A percentile compares a stretch with the other conserved stretches of the same genome.
Conservation (phyloP, 106 monocot genomes). For the Dendrobium chrysotoxum region DNA sequence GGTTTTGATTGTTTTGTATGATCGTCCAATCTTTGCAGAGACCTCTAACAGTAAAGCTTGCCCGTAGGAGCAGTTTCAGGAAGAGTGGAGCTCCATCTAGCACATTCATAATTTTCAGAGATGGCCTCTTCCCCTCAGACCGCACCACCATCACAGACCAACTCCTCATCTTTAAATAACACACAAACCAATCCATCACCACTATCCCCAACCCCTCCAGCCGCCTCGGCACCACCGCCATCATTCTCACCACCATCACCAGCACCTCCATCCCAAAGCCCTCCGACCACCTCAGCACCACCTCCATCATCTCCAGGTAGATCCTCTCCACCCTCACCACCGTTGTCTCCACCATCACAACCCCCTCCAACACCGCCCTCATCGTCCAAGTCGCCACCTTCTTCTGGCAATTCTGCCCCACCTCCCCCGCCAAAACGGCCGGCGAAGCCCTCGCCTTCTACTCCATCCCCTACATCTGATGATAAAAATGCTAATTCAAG, state of each 20-base stretch:
- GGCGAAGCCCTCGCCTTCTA: not conserved
- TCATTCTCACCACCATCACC: not conserved
- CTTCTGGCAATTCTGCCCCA: not conserved
- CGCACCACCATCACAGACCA: conserved; percentile 7
- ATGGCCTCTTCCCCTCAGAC: conserved; percentile 31
- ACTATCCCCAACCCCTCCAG: not conserved
- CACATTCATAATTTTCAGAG: not conserved
- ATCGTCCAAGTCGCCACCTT: not conserved
- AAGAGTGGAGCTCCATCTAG: not conserved
- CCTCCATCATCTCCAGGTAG: not conserved
- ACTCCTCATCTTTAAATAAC: conserved; percentile 1
- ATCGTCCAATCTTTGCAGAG: not conserved
- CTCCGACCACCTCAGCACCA: conserved; percentile 1
- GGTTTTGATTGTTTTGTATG: not conserved
- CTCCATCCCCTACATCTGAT: not conserved
- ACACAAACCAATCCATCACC: not conserved
- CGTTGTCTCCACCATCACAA: not conserved
- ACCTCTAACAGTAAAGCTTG: not conserved
- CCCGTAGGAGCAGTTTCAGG: not conserved
- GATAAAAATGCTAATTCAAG: not conserved
- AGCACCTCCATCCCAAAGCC: not conserved
- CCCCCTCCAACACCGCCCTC: not conserved
- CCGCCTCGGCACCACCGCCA: not conserved
- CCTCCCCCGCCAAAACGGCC: not conserved
- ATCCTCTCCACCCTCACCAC: conserved; percentile 5